These are phyloP conservation scores for Diaporthe amygdali DNA, from an alignment of 2,329 filamentous ascomycete species.

Conservation along the genomic window DNA sequence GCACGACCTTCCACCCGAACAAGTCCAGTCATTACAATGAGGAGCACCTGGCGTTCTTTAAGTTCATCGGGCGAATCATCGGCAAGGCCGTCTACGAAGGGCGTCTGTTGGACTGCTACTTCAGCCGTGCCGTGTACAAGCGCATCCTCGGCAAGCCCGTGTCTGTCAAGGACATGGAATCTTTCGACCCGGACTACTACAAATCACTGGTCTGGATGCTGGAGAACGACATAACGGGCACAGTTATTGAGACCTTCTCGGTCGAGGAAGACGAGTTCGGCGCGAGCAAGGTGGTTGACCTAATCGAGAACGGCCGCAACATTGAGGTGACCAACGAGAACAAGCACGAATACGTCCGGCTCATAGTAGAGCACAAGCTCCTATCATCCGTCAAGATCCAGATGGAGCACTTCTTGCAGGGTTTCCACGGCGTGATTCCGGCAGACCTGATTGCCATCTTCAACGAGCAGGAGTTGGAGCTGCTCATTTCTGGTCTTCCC, in stretches of 20 bases:
- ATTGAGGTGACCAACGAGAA: constrained; percentile 96
- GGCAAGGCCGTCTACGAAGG: constrained; percentile 98
- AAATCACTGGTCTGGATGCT: constrained; percentile 99
- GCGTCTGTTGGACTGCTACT: constrained; percentile 95
- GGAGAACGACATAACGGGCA: constrained; percentile 97
- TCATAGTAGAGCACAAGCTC: constrained; percentile 93
- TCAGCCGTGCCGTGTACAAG: constrained; percentile 98
- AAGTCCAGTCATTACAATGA: constrained; percentile 92
- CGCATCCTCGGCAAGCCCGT: constrained; percentile 93
- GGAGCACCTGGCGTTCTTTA: constrained; percentile 97
- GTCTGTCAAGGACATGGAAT: constrained; percentile 99
- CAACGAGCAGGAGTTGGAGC: constrained; percentile 96
- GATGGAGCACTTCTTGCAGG: constrained; percentile 88
- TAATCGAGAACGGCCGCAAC: constrained; percentile 86
- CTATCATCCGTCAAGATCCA: constrained; percentile 92
- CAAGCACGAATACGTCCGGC: constrained; percentile 95
- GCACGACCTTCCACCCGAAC: constrained; percentile 98
- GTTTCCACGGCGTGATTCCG: constrained; percentile 98
- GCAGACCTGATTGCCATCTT: constrained; percentile 95
- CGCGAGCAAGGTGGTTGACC: constrained; percentile 83
- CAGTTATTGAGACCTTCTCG: constrained; percentile 95
- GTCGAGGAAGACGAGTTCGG: constrained; percentile 95
- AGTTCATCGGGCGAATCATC: constrained; percentile 98
- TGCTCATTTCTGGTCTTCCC: constrained; percentile 94
- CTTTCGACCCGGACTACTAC: constrained; percentile 97